phyloP scores from a whole-genome alignment of 1,284 basidiomycete species.

The Ustilago sp. region DNA sequence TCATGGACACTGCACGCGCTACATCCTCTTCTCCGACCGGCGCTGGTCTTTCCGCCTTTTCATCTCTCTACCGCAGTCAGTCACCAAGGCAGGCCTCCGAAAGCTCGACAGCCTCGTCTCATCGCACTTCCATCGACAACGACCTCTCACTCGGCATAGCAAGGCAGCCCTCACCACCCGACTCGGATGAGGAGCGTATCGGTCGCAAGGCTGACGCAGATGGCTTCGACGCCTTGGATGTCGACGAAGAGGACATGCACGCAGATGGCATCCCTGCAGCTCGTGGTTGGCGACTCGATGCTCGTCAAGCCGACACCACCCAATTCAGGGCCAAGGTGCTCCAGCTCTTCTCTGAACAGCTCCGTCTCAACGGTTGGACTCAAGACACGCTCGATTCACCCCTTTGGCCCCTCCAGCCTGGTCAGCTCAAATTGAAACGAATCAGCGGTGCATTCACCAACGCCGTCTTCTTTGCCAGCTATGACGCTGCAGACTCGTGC shows the following conservation, averaged over 20 bases:
- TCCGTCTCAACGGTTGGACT: conserved; percentile 59
- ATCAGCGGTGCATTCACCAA: conserved; percentile 66
- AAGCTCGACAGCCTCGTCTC: conserved; percentile 1
- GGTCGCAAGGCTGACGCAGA: conserved; percentile 42
- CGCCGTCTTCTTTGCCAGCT: conserved; percentile 68
- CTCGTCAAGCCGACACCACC: conserved; percentile 50
- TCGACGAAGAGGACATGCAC: conserved; percentile 68
- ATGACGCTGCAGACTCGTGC: conserved; percentile 22
- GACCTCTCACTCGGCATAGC: background rate
- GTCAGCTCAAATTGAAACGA: conserved; percentile 55
- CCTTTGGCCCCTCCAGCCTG: conserved; percentile 47
- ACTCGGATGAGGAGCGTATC: conserved; percentile 26
- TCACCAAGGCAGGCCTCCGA: conserved; percentile 26
- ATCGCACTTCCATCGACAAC: conserved; percentile 2
- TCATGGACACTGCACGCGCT: conserved; percentile 9
- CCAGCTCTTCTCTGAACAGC: conserved; percentile 54
- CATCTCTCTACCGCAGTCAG: conserved; percentile 26
- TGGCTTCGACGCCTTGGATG: conserved; percentile 59
- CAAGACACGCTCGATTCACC: conserved; percentile 43
- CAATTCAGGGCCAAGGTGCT: conserved; percentile 59
- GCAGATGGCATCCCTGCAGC: conserved; percentile 67
- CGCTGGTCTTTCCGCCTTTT: conserved; percentile 20
- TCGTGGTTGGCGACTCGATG: conserved; percentile 60
- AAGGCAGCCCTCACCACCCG: conserved; percentile 16
- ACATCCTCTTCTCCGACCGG: conserved; percentile 19